These are phyloP conservation scores for Escovopsis sp. DNA, from an alignment of 2,329 filamentous ascomycete species.

Conservation along the genomic window DNA sequence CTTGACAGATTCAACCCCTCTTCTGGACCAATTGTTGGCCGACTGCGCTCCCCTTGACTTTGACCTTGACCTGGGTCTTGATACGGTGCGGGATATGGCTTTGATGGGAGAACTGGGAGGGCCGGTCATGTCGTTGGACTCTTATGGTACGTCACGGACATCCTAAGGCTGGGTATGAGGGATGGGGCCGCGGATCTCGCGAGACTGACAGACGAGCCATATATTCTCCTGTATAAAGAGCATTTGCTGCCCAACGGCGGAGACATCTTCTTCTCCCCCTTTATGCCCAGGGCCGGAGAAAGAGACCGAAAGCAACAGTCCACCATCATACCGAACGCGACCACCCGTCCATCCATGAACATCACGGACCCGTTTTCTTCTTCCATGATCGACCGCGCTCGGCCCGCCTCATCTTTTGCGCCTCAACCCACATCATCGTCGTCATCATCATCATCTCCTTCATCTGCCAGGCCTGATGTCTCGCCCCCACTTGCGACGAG, in stretches of 20 bases:
- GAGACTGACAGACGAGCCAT: too few relatives aligned
- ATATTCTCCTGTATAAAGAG: slow-evolving; percentile 2
- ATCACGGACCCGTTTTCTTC: neutral
- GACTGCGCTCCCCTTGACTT: neutral
- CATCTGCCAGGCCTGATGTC: too few relatives aligned
- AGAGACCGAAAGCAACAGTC: slow-evolving; percentile 1
- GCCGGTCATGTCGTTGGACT: neutral
- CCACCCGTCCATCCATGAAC: neutral
- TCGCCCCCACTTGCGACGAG: neutral
- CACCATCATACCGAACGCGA: neutral
- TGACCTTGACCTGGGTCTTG: neutral
- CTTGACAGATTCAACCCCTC: neutral
- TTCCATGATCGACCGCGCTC: too few relatives aligned
- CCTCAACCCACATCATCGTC: slow-evolving; percentile 4
- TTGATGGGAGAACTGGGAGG: neutral
- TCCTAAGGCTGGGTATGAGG: neutral
- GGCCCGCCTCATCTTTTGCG: neutral
- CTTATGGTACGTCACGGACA: neutral
- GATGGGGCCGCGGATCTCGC: neutral
- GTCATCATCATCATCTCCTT: too few relatives aligned
- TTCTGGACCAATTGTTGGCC: neutral
- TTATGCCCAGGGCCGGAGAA: neutral
- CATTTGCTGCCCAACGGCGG: slow-evolving; percentile 2
- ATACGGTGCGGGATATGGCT: neutral
- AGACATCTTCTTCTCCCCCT: slow-evolving; percentile 1